Base-by-base conservation (phyloP, 805 yeast species). In the Yamadazyma endophytica region DNA sequence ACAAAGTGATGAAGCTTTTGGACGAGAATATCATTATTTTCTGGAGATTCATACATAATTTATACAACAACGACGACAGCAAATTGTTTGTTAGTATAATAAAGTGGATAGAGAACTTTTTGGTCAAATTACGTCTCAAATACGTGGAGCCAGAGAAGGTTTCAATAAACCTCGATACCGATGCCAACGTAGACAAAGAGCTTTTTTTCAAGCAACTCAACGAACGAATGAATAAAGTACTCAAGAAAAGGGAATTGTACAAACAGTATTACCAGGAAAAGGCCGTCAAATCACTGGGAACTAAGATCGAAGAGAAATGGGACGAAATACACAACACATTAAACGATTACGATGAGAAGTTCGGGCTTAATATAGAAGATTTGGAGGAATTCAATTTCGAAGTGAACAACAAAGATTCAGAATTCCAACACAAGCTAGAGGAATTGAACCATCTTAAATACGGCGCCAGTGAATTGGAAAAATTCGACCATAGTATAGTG, bases 1-100 rank as follows among this genome's bases (percentile, higher is more conserved):
- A 78, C 40, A 69, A 73, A 25, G 73, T 90, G 23, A 74, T 82
- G 50, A 64, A 64, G 8, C 59, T 90, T 13, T 71, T 87, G 24
- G 77, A 78, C 25, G 73, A 75, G 17, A 95, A 89, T 53, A 84
- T 85, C 42, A 77, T 75, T 35, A 68, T 79, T 9, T 68, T 85
- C 28, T 85, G 85, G 64, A 63, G 63, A 32, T 92, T 90, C 49
- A 68, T 90, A 36, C 90, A 86, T 49, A 79, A 82, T 32, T 74
- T 88, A n/a, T 88, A 89, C 54, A 39, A 69, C n/a, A 77, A 83
- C 41, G 97, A 90, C 49, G 65, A 76, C 21, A 73, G 74, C 19
- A 74, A 78, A 92, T 59, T 90, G 4, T 90, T 90, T 58, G 76
- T 79, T 30, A 77, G 78, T 4, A 59, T 92, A 31, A 69, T 86